phyloP scores from a whole-genome alignment of 345 rosid species.

The Arabidopsis thaliana region TAIR10.1 NC_003070.9:20706001-20706500 shows the following conservation, averaged over 20 bases:
- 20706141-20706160: slow-evolving; percentile 53
- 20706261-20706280: background rate
- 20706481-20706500: background rate
- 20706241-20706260: background rate
- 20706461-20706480: background rate
- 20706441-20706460: background rate
- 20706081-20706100: slow-evolving; percentile 63
- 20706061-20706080: slow-evolving; percentile 49
- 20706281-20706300: too few species aligned
- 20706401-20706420: too few species aligned
- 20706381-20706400: too few species aligned
- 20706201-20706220: slow-evolving; percentile 62
- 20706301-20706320: too few species aligned
- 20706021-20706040: slow-evolving; percentile 38
- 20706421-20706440: background rate
- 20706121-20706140: slow-evolving; percentile 57
- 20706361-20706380: too few species aligned
- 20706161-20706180: slow-evolving; percentile 55
- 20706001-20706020: slow-evolving; percentile 44
- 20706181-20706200: slow-evolving; percentile 61
- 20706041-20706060: slow-evolving; percentile 46
- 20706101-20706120: slow-evolving; percentile 54
- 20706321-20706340: too few species aligned
- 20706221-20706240: slow-evolving; percentile 68
- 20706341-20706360: too few species aligned